Evolutionary conservation across 148 eudicot genomes (phyloP).

Genomic region (Vaccinium vitisidaea): DNA sequence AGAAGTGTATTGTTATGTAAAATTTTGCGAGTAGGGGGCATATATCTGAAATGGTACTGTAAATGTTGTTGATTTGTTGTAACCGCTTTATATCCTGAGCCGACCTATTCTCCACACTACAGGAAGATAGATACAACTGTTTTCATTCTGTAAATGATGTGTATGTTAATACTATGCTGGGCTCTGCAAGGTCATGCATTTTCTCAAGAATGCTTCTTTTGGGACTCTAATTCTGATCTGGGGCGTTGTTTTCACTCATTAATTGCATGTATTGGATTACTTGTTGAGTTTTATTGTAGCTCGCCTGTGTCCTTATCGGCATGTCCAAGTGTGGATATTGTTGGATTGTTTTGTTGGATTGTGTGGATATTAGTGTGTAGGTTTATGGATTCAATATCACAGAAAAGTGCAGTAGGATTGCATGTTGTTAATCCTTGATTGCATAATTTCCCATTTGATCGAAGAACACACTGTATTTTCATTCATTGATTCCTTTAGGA

Average conservation of each 20-base stretch:
- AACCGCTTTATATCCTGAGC: not conserved
- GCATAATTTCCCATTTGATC: no score
- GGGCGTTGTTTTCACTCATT: not conserved
- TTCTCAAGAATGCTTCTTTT: not conserved
- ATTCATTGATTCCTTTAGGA: no score
- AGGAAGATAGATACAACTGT: not conserved
- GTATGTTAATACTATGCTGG: not conserved
- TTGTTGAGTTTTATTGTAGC: not conserved
- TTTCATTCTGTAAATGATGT: slow-evolving; percentile 10
- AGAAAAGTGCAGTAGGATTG: no score
- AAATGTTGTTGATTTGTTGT: slow-evolving; percentile 25
- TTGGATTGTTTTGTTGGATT: not conserved
- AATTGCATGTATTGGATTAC: not conserved
- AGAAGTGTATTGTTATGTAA: slow-evolving; percentile 72
- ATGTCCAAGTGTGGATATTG: not conserved
- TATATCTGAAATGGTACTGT: slow-evolving; percentile 23
- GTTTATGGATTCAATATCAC: no score
- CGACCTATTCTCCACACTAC: not conserved
- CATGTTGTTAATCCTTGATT: no score
- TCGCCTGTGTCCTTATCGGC: not conserved
- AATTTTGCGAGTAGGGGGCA: not conserved
- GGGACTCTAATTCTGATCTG: not conserved
- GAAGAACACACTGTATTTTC: no score
- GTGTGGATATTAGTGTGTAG: no score
- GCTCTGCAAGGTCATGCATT: not conserved